These are phyloP conservation scores for Colletotrichum sp. DNA, from an alignment of 2,329 filamentous ascomycete genomes.

Conservation along the genomic window DNA sequence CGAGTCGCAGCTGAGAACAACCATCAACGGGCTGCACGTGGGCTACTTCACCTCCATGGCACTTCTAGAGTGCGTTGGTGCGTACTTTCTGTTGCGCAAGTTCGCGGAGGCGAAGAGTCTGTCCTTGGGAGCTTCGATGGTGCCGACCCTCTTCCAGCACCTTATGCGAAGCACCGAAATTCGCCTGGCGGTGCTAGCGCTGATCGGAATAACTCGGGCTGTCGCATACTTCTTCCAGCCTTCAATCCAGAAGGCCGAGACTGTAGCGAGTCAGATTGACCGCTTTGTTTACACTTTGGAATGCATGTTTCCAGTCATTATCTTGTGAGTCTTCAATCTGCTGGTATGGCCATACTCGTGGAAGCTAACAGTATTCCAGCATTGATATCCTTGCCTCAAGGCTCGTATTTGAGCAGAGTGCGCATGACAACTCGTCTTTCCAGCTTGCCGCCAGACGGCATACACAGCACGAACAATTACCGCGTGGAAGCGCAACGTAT, in stretches of 20 bases:
- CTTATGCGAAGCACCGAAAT: constrained; percentile 44
- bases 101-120: constrained; percentile 35
- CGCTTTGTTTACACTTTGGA: constrained; percentile 46
- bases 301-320: constrained; percentile 43
- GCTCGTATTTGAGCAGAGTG: constrained; percentile 24
- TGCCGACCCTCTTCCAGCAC: constrained; percentile 38
- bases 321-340: not conserved
- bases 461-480: not conserved
- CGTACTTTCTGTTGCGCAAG: constrained; percentile 42
- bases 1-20: not conserved
- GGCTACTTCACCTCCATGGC: constrained; percentile 46
- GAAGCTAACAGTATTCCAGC: not conserved
- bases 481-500: not conserved
- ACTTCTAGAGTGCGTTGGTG: constrained; percentile 41
- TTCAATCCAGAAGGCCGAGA: constrained; percentile 37
- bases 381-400: constrained; percentile 36
- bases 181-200: constrained; percentile 39
- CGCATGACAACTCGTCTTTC: not conserved
- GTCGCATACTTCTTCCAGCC: constrained; percentile 44
- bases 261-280: constrained; percentile 40
- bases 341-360: not conserved
- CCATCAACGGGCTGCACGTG: constrained; percentile 40
- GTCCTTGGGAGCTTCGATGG: constrained; percentile 32
- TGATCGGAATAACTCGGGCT: constrained; percentile 41
- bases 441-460: not conserved